A percentile compares a stretch with the other conserved stretches of the same genome.
Conservation (phyloP, 139 green algal species). For the Haematococcus lacustris region DNA sequence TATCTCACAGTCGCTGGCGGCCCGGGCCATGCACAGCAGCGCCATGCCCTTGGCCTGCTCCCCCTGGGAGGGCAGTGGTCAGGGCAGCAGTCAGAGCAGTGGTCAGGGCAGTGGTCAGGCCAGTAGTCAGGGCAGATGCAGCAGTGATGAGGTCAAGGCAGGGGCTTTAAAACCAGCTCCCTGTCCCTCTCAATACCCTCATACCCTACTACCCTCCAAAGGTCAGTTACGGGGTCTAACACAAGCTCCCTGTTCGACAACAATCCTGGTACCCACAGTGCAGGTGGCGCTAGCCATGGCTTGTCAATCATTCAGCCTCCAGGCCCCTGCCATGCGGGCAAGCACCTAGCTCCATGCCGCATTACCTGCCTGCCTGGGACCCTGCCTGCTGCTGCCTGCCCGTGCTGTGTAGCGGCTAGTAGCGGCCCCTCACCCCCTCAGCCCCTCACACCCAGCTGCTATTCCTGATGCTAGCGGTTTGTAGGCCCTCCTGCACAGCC, state of each 20-base stretch:
- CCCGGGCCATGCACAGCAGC: slow-evolving; percentile 83
- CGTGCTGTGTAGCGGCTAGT: too few relatives aligned
- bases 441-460: too few relatives aligned
- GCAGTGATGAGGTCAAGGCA: background rate
- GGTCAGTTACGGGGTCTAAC: background rate
- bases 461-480: background rate
- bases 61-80: slow-evolving; percentile 21
- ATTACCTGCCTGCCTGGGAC: too few relatives aligned
- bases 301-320: too few relatives aligned
- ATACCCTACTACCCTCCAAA: background rate
- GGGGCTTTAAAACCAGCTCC: background rate
- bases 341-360: too few relatives aligned
- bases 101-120: too few relatives aligned
- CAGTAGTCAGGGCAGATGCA: background rate
- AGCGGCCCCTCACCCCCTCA: too few relatives aligned
- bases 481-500: background rate
- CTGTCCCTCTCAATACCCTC: background rate
- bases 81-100: too few relatives aligned
- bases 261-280: background rate
- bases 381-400: too few relatives aligned
- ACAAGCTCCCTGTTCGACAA: background rate
- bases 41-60: slow-evolving; percentile 77
- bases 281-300: too few relatives aligned
- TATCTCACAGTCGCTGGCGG: slow-evolving; percentile 61
- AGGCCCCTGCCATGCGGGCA: too few relatives aligned